phyloP scores from a whole-genome alignment of 179 eudicot species.

The Spinacia oleracea region DNA sequence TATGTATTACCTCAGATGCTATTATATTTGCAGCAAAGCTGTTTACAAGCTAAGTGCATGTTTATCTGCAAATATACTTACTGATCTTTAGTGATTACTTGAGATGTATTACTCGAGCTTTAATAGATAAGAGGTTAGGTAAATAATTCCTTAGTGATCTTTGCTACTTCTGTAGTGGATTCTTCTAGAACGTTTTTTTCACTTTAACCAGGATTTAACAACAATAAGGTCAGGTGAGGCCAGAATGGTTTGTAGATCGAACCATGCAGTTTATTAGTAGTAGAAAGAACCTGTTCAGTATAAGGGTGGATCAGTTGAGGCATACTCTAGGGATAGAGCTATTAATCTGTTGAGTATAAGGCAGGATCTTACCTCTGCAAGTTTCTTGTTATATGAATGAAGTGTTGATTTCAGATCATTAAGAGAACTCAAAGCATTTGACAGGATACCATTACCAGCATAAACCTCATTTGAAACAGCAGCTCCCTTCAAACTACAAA shows the following conservation, averaged over 20 bases:
- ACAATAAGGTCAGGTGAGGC: not conserved
- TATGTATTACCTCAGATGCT: not conserved
- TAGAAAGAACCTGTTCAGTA: too few species aligned
- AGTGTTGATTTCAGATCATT: slow-evolving; percentile 47
- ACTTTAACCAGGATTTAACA: not conserved
- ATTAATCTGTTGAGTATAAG: not conserved
- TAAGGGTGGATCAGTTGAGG: too few species aligned
- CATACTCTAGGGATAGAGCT: not conserved
- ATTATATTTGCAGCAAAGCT: not conserved
- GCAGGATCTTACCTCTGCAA: slow-evolving; percentile 64
- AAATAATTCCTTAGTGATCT: not conserved
- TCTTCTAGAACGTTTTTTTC: not conserved
- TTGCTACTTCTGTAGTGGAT: not conserved
- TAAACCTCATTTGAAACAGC: slow-evolving; percentile 39
- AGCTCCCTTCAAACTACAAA: slow-evolving; percentile 60
- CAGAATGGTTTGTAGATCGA: not conserved
- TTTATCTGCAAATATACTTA: not conserved
- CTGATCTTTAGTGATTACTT: too few species aligned
- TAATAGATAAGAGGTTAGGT: not conserved
- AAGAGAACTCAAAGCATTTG: slow-evolving; percentile 52
- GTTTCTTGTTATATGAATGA: slow-evolving; percentile 78
- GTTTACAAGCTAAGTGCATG: not conserved
- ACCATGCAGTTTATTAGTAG: not conserved
- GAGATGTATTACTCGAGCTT: too few species aligned
- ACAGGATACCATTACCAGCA: slow-evolving; percentile 33